Conservation (phyloP, 2,329 filamentous ascomycete species). For the Claviceps citrina region DNA sequence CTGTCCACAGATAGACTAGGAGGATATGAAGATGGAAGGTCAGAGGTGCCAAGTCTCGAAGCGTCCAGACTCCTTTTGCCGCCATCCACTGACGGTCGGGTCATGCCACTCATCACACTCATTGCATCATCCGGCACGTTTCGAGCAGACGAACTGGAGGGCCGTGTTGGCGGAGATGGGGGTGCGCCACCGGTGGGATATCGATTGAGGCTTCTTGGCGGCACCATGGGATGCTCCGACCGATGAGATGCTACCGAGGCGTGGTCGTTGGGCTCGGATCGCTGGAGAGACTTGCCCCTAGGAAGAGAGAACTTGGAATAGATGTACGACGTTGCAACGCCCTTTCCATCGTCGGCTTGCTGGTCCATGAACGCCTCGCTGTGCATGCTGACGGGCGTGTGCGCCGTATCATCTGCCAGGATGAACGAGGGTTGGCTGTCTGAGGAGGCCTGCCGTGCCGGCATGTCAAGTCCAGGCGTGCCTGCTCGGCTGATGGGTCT, state of each 20-base stretch:
- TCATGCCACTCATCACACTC: conserved; percentile 16
- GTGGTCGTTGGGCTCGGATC: conserved; percentile 45
- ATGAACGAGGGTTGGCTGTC: conserved; percentile 53
- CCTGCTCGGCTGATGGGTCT: conserved; percentile 67
- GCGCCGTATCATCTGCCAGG: conserved; percentile 46
- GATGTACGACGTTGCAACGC: conserved; percentile 57
- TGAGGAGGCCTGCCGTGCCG: conserved; percentile 46
- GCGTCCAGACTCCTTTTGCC: conserved; percentile 36
- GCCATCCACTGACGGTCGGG: conserved; percentile 33
- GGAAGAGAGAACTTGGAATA: conserved; percentile 77
- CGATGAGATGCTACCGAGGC: conserved; percentile 38
- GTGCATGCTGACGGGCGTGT: conserved; percentile 58
- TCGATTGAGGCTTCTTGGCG: conserved; percentile 28
- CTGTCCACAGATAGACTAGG: conserved; percentile 30
- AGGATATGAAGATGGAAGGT: conserved; percentile 28
- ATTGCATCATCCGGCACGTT: conserved; percentile 23
- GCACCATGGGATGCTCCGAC: conserved; percentile 42
- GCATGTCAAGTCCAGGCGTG: conserved; percentile 41
- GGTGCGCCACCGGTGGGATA: conserved; percentile 34
- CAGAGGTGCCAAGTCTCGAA: conserved; percentile 19
- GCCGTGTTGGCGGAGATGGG: conserved; percentile 45
- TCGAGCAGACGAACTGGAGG: conserved; percentile 38
- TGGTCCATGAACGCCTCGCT: conserved; percentile 51
- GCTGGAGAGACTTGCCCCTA: conserved; percentile 62
- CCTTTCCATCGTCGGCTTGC: conserved; percentile 27